Percentiles rank a stretch among this genome's conserved stretches.
phyloP scores from a whole-genome alignment of 805 yeast genomes.

The Suhomyces faveliae region DNA sequence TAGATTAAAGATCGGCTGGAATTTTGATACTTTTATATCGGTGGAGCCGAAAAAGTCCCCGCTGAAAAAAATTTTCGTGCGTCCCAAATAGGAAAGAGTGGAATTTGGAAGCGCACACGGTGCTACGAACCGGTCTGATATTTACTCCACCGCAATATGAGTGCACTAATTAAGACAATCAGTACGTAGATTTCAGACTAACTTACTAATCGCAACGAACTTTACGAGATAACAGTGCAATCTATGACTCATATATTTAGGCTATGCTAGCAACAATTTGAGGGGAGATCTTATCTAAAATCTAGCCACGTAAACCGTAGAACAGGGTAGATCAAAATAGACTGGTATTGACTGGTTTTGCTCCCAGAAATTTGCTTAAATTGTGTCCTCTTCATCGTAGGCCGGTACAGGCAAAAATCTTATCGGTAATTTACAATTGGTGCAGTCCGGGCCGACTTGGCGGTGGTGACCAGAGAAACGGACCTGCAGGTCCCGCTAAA shows the following conservation, averaged over 20 bases:
- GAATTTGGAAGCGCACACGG: neutral
- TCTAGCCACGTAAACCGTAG: neutral
- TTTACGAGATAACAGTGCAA: neutral
- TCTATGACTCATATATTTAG: slow-evolving; percentile 5
- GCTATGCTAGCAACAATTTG: neutral
- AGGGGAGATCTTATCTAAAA: too few species aligned
- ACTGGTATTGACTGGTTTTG: neutral
- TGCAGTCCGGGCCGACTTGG: neutral
- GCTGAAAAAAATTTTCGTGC: slow-evolving; percentile 7
- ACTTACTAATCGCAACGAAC: slow-evolving; percentile 2
- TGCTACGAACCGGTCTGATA: neutral
- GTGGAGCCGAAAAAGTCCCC: neutral
- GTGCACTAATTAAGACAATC: neutral
- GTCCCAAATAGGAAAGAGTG: neutral
- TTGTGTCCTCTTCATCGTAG: neutral
- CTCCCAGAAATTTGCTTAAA: neutral
- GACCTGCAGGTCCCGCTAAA: neutral
- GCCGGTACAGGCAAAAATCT: neutral
- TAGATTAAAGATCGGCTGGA: neutral
- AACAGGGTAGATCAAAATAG: neutral
- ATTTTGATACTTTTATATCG: slow-evolving; percentile 10
- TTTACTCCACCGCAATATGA: neutral
- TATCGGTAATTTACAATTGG: neutral
- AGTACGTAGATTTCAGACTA: slow-evolving; percentile 2
- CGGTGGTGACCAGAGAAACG: neutral